These are phyloP conservation scores for Pseudonectria foliicola DNA, from an alignment of 2,329 filamentous ascomycete genomes.

Conservation along the genomic window DNA sequence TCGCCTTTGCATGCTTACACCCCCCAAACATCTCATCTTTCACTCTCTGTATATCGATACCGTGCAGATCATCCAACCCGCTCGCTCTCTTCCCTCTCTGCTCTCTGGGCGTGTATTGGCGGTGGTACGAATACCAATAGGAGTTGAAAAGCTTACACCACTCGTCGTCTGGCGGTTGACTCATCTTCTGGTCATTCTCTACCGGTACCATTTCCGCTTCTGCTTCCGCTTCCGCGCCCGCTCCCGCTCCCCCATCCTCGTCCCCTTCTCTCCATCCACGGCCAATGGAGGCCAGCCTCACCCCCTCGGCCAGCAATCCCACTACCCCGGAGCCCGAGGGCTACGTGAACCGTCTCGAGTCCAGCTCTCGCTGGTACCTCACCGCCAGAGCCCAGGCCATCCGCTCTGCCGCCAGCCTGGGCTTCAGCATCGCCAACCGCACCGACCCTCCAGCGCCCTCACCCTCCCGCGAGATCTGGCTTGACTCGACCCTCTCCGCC, in stretches of 20 bases:
- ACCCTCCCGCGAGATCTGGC: conserved; percentile 32
- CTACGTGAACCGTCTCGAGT: conserved; percentile 38
- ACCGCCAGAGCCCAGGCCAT: conserved; percentile 35
- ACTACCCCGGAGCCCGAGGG: conserved; percentile 27
- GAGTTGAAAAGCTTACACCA: no score
- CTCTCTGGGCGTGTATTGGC: no score
- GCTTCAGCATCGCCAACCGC: conserved; percentile 36
- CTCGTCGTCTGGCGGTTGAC: no score
- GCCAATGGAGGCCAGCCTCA: conserved; percentile 21
- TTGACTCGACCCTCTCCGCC: conserved; percentile 36
- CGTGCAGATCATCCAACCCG: no score
- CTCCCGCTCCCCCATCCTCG: conserved; percentile 3
- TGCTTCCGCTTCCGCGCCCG: conserved; percentile 2
- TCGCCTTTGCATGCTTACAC: no score
- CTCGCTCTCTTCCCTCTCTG: no score
- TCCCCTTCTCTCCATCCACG: conserved; percentile 8
- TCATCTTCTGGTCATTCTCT: no score
- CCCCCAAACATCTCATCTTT: no score
- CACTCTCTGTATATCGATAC: no score
- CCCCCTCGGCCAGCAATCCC: conserved; percentile 22
- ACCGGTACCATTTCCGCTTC: neutral
- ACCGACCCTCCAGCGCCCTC: conserved; percentile 33
- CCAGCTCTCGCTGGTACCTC: conserved; percentile 37
- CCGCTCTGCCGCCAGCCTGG: conserved; percentile 36
- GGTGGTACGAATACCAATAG: no score